Evolutionary conservation across 495 filamentous ascomycete species (phyloP).

Genomic region (Penicillium chermesinum): DNA sequence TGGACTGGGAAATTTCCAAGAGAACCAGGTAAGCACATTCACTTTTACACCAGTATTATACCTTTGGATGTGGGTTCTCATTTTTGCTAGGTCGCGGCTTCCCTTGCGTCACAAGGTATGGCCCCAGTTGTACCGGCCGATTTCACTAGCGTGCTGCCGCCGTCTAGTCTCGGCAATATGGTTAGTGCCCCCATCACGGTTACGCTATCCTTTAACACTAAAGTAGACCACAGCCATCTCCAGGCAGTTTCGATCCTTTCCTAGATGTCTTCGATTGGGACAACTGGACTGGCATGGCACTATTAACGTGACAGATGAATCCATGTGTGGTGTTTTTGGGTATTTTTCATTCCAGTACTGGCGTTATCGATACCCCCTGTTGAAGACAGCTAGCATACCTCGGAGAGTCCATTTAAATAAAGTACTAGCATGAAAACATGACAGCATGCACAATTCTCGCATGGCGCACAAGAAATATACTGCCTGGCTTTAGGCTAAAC

Average conservation of each 20-base stretch:
- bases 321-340: background rate
- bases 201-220: background rate
- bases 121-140: constrained; percentile 22
- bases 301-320: background rate
- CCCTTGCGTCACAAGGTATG: constrained; percentile 25
- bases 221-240: constrained; percentile 18
- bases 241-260: constrained; percentile 39
- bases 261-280: constrained; percentile 44
- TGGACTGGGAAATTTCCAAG: constrained; percentile 32
- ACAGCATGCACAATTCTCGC: no score
- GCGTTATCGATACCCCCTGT: background rate
- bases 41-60: background rate
- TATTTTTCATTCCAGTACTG: background rate
- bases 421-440: no score
- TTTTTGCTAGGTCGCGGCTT: constrained; percentile 10
- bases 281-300: constrained; percentile 31
- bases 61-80: background rate
- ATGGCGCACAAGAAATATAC: no score
- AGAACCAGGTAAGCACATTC: constrained; percentile 32
- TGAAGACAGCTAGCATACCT: background rate
- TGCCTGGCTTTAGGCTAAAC: no score
- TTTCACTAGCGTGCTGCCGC: constrained; percentile 22
- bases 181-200: constrained; percentile 17
- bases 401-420: no score
- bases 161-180: constrained; percentile 22